Evolutionary conservation across 495 filamentous ascomycete genomes (phyloP).

Genomic region (Trichoderma gamsii): DNA sequence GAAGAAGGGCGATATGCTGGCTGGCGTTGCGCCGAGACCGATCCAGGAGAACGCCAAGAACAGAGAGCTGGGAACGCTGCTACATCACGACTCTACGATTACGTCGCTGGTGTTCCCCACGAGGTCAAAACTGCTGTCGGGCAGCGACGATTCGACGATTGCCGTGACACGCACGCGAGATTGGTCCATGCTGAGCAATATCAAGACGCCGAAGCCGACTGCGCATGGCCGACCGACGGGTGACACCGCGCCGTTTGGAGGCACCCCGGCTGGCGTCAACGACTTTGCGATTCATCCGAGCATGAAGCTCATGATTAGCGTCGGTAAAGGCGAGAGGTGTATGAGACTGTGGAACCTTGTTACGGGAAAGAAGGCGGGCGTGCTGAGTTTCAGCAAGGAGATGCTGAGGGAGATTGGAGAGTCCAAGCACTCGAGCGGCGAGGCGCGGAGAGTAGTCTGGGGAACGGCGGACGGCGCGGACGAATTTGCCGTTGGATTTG

Average conservation of each 20-base stretch:
- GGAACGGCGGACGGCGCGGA: conserved; percentile 57
- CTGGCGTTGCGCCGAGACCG: conserved; percentile 59
- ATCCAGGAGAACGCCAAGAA: conserved; percentile 79
- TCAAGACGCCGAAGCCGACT: conserved; percentile 86
- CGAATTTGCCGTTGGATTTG: conserved; percentile 84
- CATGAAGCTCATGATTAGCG: conserved; percentile 91
- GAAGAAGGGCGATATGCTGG: conserved; percentile 44
- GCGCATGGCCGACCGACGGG: conserved; percentile 76
- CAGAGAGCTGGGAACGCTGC: conserved; percentile 75
- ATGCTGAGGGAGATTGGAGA: conserved; percentile 67
- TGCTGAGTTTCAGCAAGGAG: conserved; percentile 71
- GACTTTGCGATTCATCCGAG: conserved; percentile 93
- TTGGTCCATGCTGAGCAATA: conserved; percentile 81
- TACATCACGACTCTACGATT: conserved; percentile 77
- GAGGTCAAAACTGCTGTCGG: conserved; percentile 76
- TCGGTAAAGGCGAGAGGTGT: conserved; percentile 78
- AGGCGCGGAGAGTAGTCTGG: conserved; percentile 83
- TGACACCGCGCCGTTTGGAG: conserved; percentile 80
- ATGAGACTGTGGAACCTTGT: conserved; percentile 97
- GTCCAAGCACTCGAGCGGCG: conserved; percentile 67
- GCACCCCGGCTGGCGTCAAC: conserved; percentile 82
- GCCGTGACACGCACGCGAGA: conserved; percentile 80
- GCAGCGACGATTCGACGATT: conserved; percentile 81
- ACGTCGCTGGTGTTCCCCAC: conserved; percentile 77
- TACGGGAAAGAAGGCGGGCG: conserved; percentile 90